These are phyloP conservation scores for Geotrichum klebahnii DNA, from an alignment of 1,139 yeast genomes.

Conservation along the genomic window DNA sequence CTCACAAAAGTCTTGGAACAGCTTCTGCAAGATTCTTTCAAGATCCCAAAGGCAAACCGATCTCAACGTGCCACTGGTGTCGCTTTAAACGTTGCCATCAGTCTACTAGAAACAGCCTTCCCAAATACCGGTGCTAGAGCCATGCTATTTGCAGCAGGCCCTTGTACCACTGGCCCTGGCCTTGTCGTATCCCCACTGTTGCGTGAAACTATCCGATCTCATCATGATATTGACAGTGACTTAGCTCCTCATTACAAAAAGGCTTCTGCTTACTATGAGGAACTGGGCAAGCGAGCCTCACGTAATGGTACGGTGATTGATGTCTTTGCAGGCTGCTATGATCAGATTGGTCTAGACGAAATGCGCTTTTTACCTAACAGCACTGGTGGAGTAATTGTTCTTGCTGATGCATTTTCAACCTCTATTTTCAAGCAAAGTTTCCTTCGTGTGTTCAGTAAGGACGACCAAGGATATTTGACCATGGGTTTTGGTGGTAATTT, in stretches of 20 bases:
- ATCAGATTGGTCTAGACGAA: conserved; percentile 95
- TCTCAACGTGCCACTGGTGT: conserved; percentile 60
- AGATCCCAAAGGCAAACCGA: conserved; percentile 47
- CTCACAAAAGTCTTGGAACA: conserved; percentile 52
- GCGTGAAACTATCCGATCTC: conserved; percentile 91
- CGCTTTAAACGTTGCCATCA: conserved; percentile 59
- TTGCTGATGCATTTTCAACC: conserved; percentile 94
- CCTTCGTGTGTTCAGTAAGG: conserved; percentile 79
- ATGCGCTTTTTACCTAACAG: conserved; percentile 84
- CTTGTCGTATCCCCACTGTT: conserved; percentile 77
- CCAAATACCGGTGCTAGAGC: conserved; percentile 57
- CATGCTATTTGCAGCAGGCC: conserved; percentile 70
- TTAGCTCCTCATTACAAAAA: conserved; percentile 68
- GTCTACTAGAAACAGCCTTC: conserved; percentile 47
- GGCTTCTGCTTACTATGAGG: conserved; percentile 81
- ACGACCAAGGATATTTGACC: conserved; percentile 63
- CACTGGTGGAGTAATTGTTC: conserved; percentile 89
- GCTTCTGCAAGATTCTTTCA: conserved; percentile 53
- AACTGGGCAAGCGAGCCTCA: conserved; percentile 66
- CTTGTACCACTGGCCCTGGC: conserved; percentile 87
- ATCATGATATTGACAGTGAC: conserved; percentile 78
- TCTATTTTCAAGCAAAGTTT: conserved; percentile 93
- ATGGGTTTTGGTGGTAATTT: conserved; percentile 68
- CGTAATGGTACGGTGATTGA: conserved; percentile 85
- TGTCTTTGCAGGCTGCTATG: conserved; percentile 95